phyloP scores from a whole-genome alignment of 768 basidiomycete genomes.

The Kwoniella bestiolae region DNA sequence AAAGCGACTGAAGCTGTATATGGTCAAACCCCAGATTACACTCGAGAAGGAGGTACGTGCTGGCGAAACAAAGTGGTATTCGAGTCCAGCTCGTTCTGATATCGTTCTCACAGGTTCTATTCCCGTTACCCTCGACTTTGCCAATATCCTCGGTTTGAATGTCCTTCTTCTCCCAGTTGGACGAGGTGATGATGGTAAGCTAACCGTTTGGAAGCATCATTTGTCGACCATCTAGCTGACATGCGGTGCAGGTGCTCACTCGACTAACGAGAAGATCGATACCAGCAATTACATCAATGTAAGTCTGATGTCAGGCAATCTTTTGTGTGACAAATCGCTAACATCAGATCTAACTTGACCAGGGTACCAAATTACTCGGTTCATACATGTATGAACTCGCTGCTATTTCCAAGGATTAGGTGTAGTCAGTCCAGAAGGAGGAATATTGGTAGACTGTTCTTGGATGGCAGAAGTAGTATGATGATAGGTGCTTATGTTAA shows the following conservation, averaged over 20 bases:
- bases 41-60: slow-evolving; percentile 57
- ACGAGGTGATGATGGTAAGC: slow-evolving; percentile 90
- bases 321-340: too few species aligned
- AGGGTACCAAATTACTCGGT: slow-evolving; percentile 70
- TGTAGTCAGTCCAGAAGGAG: too few species aligned
- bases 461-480: neutral
- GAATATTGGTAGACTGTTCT: neutral
- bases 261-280: slow-evolving; percentile 92
- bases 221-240: neutral
- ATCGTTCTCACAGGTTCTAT: slow-evolving; percentile 68
- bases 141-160: slow-evolving; percentile 82
- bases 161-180: slow-evolving; percentile 91
- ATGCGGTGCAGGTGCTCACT: slow-evolving; percentile 37
- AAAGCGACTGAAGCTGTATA: slow-evolving; percentile 72
- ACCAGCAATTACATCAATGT: slow-evolving; percentile 83
- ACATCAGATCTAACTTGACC: too few species aligned
- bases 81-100: neutral
- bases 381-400: slow-evolving; percentile 79
- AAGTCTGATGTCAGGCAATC: slow-evolving; percentile 56
- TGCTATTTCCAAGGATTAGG: slow-evolving; percentile 27
- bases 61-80: neutral
- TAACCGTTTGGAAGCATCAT: slow-evolving; percentile 57
- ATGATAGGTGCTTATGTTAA: neutral
- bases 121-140: slow-evolving; percentile 91
- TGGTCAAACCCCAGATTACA: slow-evolving; percentile 57